A percentile compares a stretch with the other conserved stretches of the same genome.
These are phyloP conservation scores for Fraxinus albicans DNA, from an alignment of 305 asterid genomes.

Conservation along the genomic window DNA sequence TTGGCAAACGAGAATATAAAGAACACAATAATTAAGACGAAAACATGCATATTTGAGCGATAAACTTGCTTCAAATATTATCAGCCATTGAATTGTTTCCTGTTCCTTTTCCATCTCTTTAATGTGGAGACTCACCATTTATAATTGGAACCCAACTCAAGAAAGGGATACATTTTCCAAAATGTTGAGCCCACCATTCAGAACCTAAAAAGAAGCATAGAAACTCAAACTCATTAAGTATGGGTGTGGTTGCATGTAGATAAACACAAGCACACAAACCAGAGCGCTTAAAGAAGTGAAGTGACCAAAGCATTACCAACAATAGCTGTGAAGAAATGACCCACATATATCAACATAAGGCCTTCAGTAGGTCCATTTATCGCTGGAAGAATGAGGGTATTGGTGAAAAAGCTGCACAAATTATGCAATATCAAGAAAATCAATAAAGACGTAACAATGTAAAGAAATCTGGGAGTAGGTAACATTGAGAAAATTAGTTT, in stretches of 20 bases:
- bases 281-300: conserved; percentile 18
- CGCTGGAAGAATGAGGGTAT: conserved; percentile 86
- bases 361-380: conserved; percentile 97
- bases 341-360: conserved; percentile 78
- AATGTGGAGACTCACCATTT: conserved; percentile 51
- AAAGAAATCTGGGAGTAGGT: conserved; percentile 15
- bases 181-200: conserved; percentile 84
- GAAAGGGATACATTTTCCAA: conserved; percentile 70
- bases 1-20: neutral
- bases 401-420: conserved; percentile 78
- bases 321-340: conserved; percentile 77
- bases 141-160: conserved; percentile 75
- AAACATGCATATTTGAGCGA: neutral
- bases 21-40: neutral
- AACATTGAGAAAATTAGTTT: neutral
- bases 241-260: conserved; percentile 13
- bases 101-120: neutral
- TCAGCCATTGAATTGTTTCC: neutral
- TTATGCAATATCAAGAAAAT: conserved; percentile 17
- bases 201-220: conserved; percentile 59
- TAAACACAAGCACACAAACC: neutral
- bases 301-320: conserved; percentile 60
- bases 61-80: neutral
- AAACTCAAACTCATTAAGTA: conserved; percentile 12
- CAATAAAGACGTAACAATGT: neutral